These are phyloP conservation scores for Sclerotinia trifoliorum DNA, from an alignment of 2,329 filamentous ascomycete species.

Conservation along the genomic window DNA sequence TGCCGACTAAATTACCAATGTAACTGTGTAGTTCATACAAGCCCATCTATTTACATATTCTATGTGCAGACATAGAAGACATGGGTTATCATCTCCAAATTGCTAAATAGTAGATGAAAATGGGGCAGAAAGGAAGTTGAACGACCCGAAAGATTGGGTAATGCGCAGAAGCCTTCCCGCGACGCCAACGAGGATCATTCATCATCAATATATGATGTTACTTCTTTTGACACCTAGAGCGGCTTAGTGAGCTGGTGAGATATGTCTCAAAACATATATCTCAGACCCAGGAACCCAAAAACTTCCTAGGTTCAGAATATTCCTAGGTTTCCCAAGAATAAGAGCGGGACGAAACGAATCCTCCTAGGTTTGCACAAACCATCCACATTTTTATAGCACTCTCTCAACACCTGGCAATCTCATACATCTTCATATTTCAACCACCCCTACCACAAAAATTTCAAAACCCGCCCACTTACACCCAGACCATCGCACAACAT, in stretches of 20 bases:
- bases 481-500: conserved; percentile 11
- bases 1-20: background rate
- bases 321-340: conserved; percentile 14
- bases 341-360: conserved; percentile 22
- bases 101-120: background rate
- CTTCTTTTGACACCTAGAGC: background rate
- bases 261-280: conserved; percentile 22
- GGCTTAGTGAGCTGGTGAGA: conserved; percentile 2
- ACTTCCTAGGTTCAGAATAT: conserved; percentile 11
- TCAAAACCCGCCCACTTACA: conserved; percentile 12
- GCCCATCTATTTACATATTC: background rate
- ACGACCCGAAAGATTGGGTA: conserved; percentile 23
- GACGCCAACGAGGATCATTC: conserved; percentile 24
- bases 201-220: conserved; percentile 21
- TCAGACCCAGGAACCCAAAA: conserved; percentile 10
- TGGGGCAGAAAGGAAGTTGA: conserved; percentile 7
- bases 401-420: background rate
- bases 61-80: background rate
- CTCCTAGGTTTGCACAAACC: conserved; percentile 20
- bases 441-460: conserved; percentile 13
- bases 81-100: background rate
- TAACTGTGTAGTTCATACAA: background rate
- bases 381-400: conserved; percentile 3
- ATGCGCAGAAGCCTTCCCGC: conserved; percentile 23
- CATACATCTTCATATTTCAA: conserved; percentile 13